Evolutionary conservation across 1,284 basidiomycete genomes (phyloP).

Genomic region (Malassezia pachydermatis): DNA sequence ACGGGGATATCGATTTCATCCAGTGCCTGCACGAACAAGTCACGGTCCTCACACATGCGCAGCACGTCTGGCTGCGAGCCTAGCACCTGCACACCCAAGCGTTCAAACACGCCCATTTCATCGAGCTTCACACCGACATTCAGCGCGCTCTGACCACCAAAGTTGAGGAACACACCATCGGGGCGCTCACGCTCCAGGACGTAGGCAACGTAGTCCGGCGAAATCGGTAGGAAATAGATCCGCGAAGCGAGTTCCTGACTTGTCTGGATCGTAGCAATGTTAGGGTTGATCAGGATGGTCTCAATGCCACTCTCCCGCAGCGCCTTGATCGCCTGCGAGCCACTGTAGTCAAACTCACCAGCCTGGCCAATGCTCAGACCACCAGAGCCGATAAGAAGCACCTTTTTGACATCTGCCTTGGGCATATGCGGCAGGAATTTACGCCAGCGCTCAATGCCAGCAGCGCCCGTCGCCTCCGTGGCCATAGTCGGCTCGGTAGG

Average conservation of each 20-base stretch:
- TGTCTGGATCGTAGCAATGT: conserved; percentile 47
- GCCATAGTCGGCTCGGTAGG: neutral
- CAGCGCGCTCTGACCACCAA: conserved; percentile 93
- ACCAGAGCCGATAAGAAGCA: conserved; percentile 90
- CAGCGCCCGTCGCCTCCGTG: neutral
- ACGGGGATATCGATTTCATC: conserved; percentile 98
- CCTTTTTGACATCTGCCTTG: conserved; percentile 74
- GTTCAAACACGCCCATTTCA: conserved; percentile 91
- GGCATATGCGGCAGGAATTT: conserved; percentile 10
- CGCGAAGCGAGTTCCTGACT: conserved; percentile 91
- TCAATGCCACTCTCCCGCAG: conserved; percentile 89
- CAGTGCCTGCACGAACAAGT: conserved; percentile 90
- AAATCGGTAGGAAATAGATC: conserved; percentile 96
- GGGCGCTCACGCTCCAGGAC: conserved; percentile 96
- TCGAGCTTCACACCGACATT: conserved; percentile 97
- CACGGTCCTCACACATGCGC: conserved; percentile 67
- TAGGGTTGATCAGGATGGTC: conserved; percentile 61
- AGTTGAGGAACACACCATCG: conserved; percentile 92
- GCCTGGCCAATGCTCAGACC: conserved; percentile 96
- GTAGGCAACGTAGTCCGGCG: conserved; percentile 93
- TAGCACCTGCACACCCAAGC: conserved; percentile 84
- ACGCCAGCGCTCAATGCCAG: conserved; percentile 18
- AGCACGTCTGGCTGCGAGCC: conserved; percentile 88
- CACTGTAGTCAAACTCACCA: conserved; percentile 98
- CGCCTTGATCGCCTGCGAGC: conserved; percentile 96